Conservation (phyloP, 1,139 yeast genomes). For the Meyerozyma smithsonii region DNA sequence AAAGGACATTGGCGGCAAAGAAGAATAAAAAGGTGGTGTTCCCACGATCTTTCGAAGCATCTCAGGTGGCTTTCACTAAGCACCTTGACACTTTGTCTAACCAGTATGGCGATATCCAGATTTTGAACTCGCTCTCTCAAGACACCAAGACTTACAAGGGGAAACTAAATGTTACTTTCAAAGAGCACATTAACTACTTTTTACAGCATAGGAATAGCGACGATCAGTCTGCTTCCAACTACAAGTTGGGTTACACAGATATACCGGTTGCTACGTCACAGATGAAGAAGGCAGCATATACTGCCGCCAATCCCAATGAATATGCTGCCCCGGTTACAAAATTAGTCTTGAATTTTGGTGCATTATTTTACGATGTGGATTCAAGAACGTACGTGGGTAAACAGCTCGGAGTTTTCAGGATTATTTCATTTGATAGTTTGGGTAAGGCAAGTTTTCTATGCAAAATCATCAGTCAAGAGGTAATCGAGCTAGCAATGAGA, state of each 20-base stretch:
- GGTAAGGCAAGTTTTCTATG: constrained; percentile 58
- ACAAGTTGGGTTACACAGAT: constrained; percentile 24
- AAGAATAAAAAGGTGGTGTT: constrained; percentile 43
- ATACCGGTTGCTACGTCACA: constrained; percentile 31
- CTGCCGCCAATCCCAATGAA: constrained; percentile 33
- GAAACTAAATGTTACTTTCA: constrained; percentile 25
- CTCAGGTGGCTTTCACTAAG: constrained; percentile 58
- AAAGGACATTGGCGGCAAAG: constrained; percentile 25
- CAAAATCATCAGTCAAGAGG: constrained; percentile 56
- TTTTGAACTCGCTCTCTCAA: constrained; percentile 49
- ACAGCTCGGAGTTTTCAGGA: constrained; percentile 64
- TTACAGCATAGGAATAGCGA: constrained; percentile 12
- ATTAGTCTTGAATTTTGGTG: constrained; percentile 57
- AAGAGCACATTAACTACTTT: constrained; percentile 27
- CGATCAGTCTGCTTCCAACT: constrained; percentile 8
- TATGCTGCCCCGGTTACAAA: constrained; percentile 37
- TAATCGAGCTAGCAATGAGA: constrained; percentile 52
- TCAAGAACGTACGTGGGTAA: constrained; percentile 51
- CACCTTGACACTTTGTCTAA: constrained; percentile 55
- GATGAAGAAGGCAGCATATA: constrained; percentile 35
- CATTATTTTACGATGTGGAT: constrained; percentile 52
- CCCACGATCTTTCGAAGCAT: constrained; percentile 57
- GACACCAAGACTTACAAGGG: constrained; percentile 35
- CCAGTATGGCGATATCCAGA: constrained; percentile 62
- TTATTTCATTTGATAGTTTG: constrained; percentile 64